These are phyloP conservation scores for Cryptococcus sp. DNA, from an alignment of 1,284 basidiomycete species.

Conservation along the genomic window DNA sequence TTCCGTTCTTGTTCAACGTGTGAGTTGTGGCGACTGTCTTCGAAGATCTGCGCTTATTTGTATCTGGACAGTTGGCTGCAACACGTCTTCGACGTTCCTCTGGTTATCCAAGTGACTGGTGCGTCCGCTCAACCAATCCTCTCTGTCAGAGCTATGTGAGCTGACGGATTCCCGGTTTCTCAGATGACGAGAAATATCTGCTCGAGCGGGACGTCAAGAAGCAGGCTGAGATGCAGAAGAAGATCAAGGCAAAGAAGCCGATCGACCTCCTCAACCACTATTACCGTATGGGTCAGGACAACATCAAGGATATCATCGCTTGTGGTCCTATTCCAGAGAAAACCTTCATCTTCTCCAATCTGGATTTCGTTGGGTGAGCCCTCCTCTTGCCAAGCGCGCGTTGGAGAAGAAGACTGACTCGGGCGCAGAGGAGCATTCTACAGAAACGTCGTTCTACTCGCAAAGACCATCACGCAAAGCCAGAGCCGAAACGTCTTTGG, in stretches of 20 bases:
- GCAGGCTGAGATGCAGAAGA: conserved; percentile 49
- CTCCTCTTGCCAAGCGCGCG: not conserved
- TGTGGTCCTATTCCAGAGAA: conserved; percentile 90
- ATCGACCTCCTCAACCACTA: conserved; percentile 71
- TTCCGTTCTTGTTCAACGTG: conserved; percentile 98
- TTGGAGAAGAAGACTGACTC: not conserved
- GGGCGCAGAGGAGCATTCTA: conserved; percentile 78
- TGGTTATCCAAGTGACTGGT: conserved; percentile 95
- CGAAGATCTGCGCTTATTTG: conserved; percentile 3
- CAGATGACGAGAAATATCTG: conserved; percentile 98
- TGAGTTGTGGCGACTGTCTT: conserved; percentile 54
- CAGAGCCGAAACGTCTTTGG: conserved; percentile 96
- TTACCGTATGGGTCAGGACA: conserved; percentile 77
- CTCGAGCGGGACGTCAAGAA: conserved; percentile 78
- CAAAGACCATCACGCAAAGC: conserved; percentile 88
- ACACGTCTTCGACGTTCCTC: conserved; percentile 90
- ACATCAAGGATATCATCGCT: conserved; percentile 94
- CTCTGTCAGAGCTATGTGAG: not conserved
- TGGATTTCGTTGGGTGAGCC: conserved; percentile 73
- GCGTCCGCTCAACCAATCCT: conserved; percentile 17
- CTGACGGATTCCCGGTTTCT: not conserved
- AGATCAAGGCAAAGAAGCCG: conserved; percentile 49
- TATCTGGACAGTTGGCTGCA: conserved; percentile 76
- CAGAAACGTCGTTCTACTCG: conserved; percentile 89
- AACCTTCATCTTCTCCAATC: conserved; percentile 96